Evolutionary conservation across 805 yeast species (phyloP).

Genomic region (Candida verbasci): DNA sequence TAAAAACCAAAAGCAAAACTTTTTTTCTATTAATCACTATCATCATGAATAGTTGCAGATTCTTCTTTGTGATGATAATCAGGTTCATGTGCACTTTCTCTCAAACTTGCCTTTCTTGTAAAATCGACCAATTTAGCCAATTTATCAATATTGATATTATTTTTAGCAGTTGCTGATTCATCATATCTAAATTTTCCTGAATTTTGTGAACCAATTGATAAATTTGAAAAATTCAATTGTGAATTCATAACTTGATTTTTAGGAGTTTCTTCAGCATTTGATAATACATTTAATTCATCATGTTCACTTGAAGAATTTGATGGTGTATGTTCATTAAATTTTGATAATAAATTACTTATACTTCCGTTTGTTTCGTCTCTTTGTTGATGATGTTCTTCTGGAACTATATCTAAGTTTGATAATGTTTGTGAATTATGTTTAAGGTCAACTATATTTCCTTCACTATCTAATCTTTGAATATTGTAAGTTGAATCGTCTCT

Average conservation of each 20-base stretch:
- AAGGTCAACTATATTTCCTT: conserved; percentile 39
- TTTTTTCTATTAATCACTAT: conserved; percentile 17
- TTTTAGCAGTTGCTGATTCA: neutral
- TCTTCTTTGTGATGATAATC: conserved; percentile 26
- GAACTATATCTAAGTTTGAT: conserved; percentile 22
- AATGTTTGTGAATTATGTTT: conserved; percentile 1
- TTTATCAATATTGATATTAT: neutral
- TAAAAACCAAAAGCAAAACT: conserved; percentile 1
- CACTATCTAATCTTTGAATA: conserved; percentile 41
- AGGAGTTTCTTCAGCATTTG: conserved; percentile 9
- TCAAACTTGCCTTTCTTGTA: conserved; percentile 40
- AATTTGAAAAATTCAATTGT: conserved; percentile 15
- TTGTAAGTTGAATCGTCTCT: conserved; percentile 25
- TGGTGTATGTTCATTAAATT: conserved; percentile 1
- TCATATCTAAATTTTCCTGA: conserved; percentile 10
- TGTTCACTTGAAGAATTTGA: conserved; percentile 1
- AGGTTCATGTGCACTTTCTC: conserved; percentile 35
- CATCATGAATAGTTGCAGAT: conserved; percentile 30
- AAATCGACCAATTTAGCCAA: conserved; percentile 45
- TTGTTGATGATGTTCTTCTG: conserved; percentile 24
- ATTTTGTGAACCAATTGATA: conserved; percentile 15
- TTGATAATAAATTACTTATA: conserved; percentile 5
- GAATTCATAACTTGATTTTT: conserved; percentile 8
- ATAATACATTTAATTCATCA: neutral
- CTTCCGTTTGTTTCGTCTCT: conserved; percentile 6